Evolutionary conservation across 176 grass and related monocot genomes (phyloP), one percentile per base, ranked within the genome.

Genomic region (Triticum turgidum): DNA sequence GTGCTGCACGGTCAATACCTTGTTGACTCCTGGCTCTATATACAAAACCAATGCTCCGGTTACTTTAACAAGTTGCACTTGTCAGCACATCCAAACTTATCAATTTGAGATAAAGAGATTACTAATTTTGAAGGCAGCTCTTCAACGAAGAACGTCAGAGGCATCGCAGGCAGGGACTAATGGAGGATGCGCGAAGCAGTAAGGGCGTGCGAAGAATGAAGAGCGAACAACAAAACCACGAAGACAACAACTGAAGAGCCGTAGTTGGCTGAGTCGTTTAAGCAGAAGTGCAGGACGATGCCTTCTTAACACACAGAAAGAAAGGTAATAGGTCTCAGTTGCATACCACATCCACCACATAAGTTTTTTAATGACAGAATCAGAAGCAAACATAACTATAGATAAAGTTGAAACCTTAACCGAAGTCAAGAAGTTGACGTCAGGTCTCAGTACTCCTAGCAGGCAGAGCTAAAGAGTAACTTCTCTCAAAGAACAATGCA

Each of bases 401-500:
- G 89, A 91, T 89, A 89, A 95, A 94, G 90, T 89, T 73, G 82
- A 88, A 91, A 91, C 93, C 97, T 98, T 95, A 96, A 90, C 84
- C 89, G 87, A 95, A 87, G 94, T 88, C 92, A 98, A 87, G 89
- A 86, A 91, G 95, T 69, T 81, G 91, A 77, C 73, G 89, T 87
- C 54, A 85, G 83, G 76, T 83, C 87, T 69, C 68, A 89, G 76
- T 83, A 84, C 86, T 93, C 91, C 80, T 59, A 91, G 90, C 77
- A 84, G 86, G 80, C 84, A 87, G 86, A 12, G 67, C 82, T 59
- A 90, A 72, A 84, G 49, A 65, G 33, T 69, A 89, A 87, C n/a
- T 63, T 65, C 58, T 82, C 71, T 51, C 61, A 68, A 35, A 90
- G 74, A 67, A 62, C 51, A 76, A 76, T 34, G 74, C 65, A 82